Evolutionary conservation across 345 rosid genomes (phyloP), one percentile per base, ranked within the genome.

Genomic region (Moringa oleifera): DNA sequence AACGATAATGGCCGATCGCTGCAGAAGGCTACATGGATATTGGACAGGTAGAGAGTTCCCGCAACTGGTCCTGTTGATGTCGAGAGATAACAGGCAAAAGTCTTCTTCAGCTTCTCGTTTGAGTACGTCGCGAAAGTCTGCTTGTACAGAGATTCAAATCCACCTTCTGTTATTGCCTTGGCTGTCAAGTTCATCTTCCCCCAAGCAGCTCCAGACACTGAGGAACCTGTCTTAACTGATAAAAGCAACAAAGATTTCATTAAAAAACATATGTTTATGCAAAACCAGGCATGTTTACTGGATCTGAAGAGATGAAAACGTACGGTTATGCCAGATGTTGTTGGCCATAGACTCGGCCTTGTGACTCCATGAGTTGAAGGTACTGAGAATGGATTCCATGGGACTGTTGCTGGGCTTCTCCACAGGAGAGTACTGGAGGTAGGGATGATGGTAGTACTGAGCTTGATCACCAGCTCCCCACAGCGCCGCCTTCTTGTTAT

Each of bases 1-100:
- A 82, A 78, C 31, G 83, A 82, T 28, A 82, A 61, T 11, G 85
- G 87, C 17, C 87, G 82, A 53, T 85, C 90, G 20, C 90, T 85
- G 76, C 90, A 85, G 66, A 82, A 85, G 24, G 85, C 85, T 0
- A 68, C 72, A 41, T 80, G 87, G 53, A 61, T n/a, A 41, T 66
- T 79, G 2, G 90, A 82, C 20, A 82, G 77, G 54, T 81, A 81
- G 16, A 85, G 79, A 31, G 86, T 80, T 24, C 90, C 90, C 2
- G 86, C 74, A 1, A 78, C 90, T 0, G 87, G 90, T 20, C 87
- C 90, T 0, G 87, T 71, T 0, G 85, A 59, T 17, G 90, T 85
- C 15, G 90, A 85, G 18, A 78, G 64, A 65, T 85, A 82, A 66
- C 90, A 80, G 0, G 87, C 83, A 56, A 85, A 85, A 23, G 76